Evolutionary conservation across 1,284 basidiomycete genomes (phyloP), one percentile per base, ranked within the genome.

Genomic region (Phellopilus nigrolimitatus): DNA sequence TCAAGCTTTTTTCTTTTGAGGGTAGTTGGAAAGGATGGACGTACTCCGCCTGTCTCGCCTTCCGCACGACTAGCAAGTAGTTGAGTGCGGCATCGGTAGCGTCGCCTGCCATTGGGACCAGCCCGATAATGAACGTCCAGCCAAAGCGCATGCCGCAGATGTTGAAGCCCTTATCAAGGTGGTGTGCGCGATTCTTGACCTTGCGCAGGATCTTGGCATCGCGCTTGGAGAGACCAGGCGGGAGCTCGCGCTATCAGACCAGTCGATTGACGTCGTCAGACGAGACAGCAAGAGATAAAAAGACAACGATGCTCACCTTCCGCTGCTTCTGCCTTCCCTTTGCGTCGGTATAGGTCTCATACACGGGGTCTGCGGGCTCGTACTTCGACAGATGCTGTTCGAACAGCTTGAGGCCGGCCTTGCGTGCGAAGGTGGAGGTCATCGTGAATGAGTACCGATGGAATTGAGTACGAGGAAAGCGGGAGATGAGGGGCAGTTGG

Each of bases 101-200:
- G 59, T 91, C 86, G 22, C 90, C 91, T 0, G 77, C 75, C 27
- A 81, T 70, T 5, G 90, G 91, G 25, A 92, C 68, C n/a, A 91
- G 72, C 0, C 86, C 87, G 47, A 93, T 86, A 59, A 88, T 61
- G 66, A 88, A 88, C 21, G 88, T 82, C 84, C 86, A 95, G 3
- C 95, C 94, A 56, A 97, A 93, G 7, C 82, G 80, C 55, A 97
- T 68, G 2, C 94, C 92, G 60, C 85, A 91, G 8, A 97, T 49
- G 42, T 66, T 74, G 72, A 97, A 90, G 5, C 91, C 88, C 68
- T 93, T 95, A 74, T 98, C 95, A 50, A 98, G 85, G 63, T 87
- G 82, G 64, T 94, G 92, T 0, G 95, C 94, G 6, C 94, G 76
- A 47, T 75, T 72, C 64, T 90, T 81, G 39, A 95, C 81, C 15